Base-by-base conservation (phyloP, 2,329 filamentous ascomycete species). In the Teratosphaeriaceae sp. region DNA sequence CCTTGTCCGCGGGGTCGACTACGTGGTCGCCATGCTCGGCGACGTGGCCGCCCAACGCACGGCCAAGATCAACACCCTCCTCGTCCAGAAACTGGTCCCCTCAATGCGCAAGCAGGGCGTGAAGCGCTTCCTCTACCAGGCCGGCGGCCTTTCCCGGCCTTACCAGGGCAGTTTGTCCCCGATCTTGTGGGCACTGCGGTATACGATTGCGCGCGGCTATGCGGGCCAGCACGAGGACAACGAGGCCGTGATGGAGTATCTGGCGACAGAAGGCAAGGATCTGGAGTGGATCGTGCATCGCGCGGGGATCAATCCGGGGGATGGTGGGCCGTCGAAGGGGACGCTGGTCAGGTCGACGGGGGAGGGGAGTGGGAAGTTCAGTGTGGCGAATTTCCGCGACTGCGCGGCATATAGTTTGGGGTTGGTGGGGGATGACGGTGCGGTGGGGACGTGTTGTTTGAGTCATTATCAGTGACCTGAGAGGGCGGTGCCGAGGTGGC, bases 171-270 rank as follows among this genome's bases (percentile, higher is more conserved):
- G 22, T 11, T 20, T 42, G 6, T 23, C 27, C n/a, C 26, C 19
- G 2, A 15, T 29, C 7, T 15, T 42, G 2, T 38, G 43, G 39
- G 19, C 20, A 9, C 9, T 45, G 3, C 38, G 43, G 5, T 19
- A 45, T 19, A 42, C 38, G 9, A 3, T 42, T 15, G 39, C 36
- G 4, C 37, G 22, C 15, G 30, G 19, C 2, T 45, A 38, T 30
- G 31, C 22, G 13, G 43, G 43, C 4, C 43, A 45, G 19, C 43
- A 45, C 35, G 47, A 46, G 31, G 48, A 48, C 47, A 46, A 45
- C 29, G 47, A 51, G 36, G 50, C 45, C 30, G 50, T 51, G 41
- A 43, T 41, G 23, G 34, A 43, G 36, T 42, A 46, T 22, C 37
- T 44, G 27, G 41, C 33, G 11, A 24, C 30, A 16, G 44, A 47